A percentile compares a stretch with the other conserved stretches of the same genome.
phyloP scores from a whole-genome alignment of 371 early-diverging fungal species.

The Homolaphlyctis polyrhiza region DNA sequence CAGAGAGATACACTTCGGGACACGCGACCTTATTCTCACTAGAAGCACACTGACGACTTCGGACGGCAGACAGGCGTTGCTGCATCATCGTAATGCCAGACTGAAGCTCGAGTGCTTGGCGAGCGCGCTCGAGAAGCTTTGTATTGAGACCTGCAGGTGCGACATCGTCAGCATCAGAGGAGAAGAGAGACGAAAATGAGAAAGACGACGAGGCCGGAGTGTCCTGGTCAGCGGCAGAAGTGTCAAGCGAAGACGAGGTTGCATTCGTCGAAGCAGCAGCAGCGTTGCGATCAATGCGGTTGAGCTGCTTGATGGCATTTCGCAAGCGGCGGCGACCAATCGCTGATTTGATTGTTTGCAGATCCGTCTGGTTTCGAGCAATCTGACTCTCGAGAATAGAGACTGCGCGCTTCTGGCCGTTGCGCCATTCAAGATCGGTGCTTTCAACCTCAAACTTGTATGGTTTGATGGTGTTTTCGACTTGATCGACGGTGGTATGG shows the following conservation, averaged over 20 bases:
- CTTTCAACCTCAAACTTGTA: slow-evolving; percentile 95
- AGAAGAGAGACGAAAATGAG: neutral
- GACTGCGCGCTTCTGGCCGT: slow-evolving; percentile 74
- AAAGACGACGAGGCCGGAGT: neutral
- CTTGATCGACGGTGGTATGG: slow-evolving; percentile 82
- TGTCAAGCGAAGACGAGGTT: neutral
- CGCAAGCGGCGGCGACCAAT: slow-evolving; percentile 80
- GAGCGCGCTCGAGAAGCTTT: slow-evolving; percentile 71
- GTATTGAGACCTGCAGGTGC: slow-evolving; percentile 42
- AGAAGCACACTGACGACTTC: slow-evolving; percentile 68
- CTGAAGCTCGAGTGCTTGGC: slow-evolving; percentile 68
- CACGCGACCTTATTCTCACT: slow-evolving; percentile 80
- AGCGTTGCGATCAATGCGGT: slow-evolving; percentile 21
- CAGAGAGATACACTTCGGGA: slow-evolving; percentile 86
- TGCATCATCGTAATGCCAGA: slow-evolving; percentile 71
- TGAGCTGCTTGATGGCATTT: slow-evolving; percentile 62
- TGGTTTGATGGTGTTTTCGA: slow-evolving; percentile 97
- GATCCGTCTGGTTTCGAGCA: slow-evolving; percentile 62
- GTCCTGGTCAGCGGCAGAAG: neutral
- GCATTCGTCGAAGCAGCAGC: neutral
- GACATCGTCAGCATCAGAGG: neutral
- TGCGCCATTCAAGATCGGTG: slow-evolving; percentile 87
- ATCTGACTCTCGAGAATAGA: slow-evolving; percentile 72
- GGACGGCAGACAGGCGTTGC: slow-evolving; percentile 72
- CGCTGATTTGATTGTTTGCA: slow-evolving; percentile 64